phyloP scores from a whole-genome alignment of 805 yeast species.

The Candida quercuum region DNA sequence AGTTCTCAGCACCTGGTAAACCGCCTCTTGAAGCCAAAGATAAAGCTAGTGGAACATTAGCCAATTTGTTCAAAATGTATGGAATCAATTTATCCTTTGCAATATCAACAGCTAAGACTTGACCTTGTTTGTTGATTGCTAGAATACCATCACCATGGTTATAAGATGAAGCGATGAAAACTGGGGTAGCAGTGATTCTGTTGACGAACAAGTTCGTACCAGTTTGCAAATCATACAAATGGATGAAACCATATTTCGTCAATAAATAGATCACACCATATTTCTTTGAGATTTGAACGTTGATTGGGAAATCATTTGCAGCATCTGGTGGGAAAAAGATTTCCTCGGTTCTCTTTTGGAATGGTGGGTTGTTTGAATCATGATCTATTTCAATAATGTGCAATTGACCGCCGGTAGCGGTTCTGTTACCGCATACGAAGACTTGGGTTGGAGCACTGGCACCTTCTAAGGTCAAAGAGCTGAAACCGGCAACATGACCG shows the following conservation, averaged over 20 bases:
- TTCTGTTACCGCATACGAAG: conserved; percentile 89
- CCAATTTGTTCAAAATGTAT: conserved; percentile 78
- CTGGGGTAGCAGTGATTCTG: conserved; percentile 93
- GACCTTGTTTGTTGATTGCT: conserved; percentile 92
- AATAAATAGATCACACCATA: conserved; percentile 85
- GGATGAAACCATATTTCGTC: conserved; percentile 95
- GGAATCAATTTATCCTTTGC: conserved; percentile 82
- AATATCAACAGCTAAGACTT: conserved; percentile 87
- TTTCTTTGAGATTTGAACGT: conserved; percentile 77
- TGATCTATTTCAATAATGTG: conserved; percentile 97
- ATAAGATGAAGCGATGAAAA: conserved; percentile 80
- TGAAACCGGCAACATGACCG: conserved; percentile 94
- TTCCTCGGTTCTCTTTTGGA: conserved; percentile 85
- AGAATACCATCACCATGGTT: conserved; percentile 76
- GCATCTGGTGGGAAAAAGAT: conserved; percentile 97
- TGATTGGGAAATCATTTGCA: conserved; percentile 91
- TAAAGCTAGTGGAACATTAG: conserved; percentile 83
- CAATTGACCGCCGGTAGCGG: conserved; percentile 69
- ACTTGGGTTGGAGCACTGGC: conserved; percentile 69
- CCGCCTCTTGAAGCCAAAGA: conserved; percentile 93
- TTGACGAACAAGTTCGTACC: conserved; percentile 92
- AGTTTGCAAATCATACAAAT: conserved; percentile 87
- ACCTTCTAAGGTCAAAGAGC: conserved; percentile 67
- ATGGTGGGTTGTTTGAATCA: conserved; percentile 77
- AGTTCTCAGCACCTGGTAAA: conserved; percentile 92